Conservation (phyloP, 1,284 basidiomycete genomes). For the Cerrena zonata region DNA sequence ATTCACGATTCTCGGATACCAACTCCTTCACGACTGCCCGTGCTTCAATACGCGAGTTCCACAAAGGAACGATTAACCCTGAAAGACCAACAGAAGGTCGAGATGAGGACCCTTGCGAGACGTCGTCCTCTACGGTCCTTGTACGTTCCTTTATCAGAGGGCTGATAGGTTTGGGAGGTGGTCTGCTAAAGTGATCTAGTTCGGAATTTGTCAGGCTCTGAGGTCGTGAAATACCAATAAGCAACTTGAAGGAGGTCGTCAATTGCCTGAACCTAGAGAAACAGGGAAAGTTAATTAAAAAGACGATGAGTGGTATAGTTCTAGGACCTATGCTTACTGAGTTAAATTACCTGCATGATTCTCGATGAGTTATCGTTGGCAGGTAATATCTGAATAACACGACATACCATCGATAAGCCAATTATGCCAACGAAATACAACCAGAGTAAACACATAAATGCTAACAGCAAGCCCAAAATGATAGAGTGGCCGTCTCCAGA, state of each 20-base stretch:
- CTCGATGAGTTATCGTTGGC: background rate
- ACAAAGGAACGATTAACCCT: background rate
- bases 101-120: background rate
- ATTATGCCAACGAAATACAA: conserved; percentile 44
- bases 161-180: conserved; percentile 16
- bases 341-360: conserved; percentile 11
- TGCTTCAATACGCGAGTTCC: background rate
- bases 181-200: conserved; percentile 16
- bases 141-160: background rate
- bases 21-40: background rate
- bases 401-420: conserved; percentile 35
- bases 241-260: conserved; percentile 6
- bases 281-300: too few species aligned
- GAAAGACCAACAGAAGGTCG: background rate
- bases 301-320: too few species aligned
- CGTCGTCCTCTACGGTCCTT: too few species aligned
- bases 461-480: conserved; percentile 20
- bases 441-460: conserved; percentile 29
- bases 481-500: conserved; percentile 6
- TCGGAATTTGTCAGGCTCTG: conserved; percentile 10
- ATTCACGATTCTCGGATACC: background rate
- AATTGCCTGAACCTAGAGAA: conserved; percentile 9
- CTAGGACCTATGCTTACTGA: conserved; percentile 11
- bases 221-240: conserved; percentile 8
- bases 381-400: background rate